phyloP scores from a whole-genome alignment of 257 asterid species.

The Orobanche coerulescens region DNA sequence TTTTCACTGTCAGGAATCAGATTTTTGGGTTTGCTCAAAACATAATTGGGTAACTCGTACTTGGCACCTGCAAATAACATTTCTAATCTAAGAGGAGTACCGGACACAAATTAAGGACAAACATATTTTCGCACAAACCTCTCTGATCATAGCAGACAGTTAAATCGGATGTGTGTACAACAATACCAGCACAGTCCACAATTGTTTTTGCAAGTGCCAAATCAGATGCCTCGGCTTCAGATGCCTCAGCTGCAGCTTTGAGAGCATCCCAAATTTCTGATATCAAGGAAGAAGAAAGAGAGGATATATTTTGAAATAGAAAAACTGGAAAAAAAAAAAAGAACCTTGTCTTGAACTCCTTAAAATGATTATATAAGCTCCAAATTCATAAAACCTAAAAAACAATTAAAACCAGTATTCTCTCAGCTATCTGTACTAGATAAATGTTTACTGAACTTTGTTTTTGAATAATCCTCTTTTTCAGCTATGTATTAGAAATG shows the following conservation, averaged over 20 bases:
- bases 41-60: conserved; percentile 86
- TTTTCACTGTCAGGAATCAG: conserved; percentile 50
- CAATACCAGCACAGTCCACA: conserved; percentile 78
- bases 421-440: no score
- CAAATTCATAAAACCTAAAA: neutral
- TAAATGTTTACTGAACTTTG: no score
- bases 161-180: conserved; percentile 65
- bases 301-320: neutral
- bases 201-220: conserved; percentile 65
- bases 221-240: no score
- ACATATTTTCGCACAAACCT: conserved; percentile 33
- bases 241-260: conserved; percentile 86
- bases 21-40: conserved; percentile 78
- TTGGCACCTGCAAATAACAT: conserved; percentile 62
- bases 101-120: neutral
- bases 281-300: neutral
- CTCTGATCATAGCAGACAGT: conserved; percentile 80
- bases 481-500: no score
- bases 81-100: neutral
- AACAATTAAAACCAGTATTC: neutral
- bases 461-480: no score
- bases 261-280: conserved; percentile 98
- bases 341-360: neutral
- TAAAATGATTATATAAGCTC: neutral
- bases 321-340: no score